phyloP scores from a whole-genome alignment of 75 land plant species.

The Pinus tabuliformis region DNA sequence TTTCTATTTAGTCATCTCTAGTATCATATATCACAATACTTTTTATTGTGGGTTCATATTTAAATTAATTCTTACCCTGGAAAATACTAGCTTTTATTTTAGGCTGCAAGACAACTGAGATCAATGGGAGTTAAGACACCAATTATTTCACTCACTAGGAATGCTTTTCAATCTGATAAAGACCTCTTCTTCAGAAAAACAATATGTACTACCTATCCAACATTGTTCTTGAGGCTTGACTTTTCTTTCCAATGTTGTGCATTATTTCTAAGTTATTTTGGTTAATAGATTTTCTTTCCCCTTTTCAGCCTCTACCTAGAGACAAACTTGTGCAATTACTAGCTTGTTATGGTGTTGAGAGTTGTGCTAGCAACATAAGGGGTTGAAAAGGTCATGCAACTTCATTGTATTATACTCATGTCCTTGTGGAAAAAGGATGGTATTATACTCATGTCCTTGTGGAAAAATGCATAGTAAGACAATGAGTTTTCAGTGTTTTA shows the following conservation, averaged over 20 bases:
- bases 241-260: background rate
- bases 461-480: background rate
- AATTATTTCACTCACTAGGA: conserved; percentile 55
- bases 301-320: conserved; percentile 29
- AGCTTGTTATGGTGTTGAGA: conserved; percentile 30
- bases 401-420: background rate
- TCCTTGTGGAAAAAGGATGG: background rate
- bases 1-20: background rate
- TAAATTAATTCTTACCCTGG: background rate
- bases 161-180: conserved; percentile 42
- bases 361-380: background rate
- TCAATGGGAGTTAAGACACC: conserved; percentile 58
- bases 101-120: conserved; percentile 54
- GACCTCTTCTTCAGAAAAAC: conserved; percentile 43
- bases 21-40: background rate
- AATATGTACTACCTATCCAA: background rate
- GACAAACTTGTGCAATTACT: conserved; percentile 41
- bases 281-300: background rate
- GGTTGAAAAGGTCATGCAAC: background rate
- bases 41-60: background rate
- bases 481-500: conserved; percentile 4
- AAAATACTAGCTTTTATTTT: background rate
- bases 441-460: too few species aligned
- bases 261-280: background rate
- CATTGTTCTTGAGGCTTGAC: background rate